Conservation (phyloP, 2,329 filamentous ascomycete genomes). For the Lecanicillium sp. region DNA sequence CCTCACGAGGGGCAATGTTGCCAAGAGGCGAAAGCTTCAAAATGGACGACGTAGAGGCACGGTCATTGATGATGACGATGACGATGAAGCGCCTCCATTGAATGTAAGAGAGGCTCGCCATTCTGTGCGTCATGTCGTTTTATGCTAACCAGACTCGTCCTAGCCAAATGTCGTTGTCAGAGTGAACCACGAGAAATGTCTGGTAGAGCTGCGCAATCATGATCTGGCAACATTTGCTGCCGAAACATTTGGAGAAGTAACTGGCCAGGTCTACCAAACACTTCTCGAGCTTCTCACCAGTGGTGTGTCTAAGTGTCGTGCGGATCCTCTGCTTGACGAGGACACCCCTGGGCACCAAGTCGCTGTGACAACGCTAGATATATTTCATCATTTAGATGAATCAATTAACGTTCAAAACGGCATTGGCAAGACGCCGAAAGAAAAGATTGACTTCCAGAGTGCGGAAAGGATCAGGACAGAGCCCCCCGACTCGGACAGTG, state of each 20-base stretch:
- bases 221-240: constrained; percentile 66
- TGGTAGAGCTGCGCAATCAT: constrained; percentile 73
- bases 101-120: constrained; percentile 35
- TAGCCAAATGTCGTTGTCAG: constrained; percentile 67
- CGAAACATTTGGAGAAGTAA: constrained; percentile 62
- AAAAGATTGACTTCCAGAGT: constrained; percentile 36
- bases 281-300: constrained; percentile 64
- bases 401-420: constrained; percentile 45
- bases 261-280: constrained; percentile 68
- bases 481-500: constrained; percentile 15
- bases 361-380: constrained; percentile 43
- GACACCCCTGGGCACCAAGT: constrained; percentile 20
- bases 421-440: constrained; percentile 45
- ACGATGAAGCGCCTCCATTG: constrained; percentile 36
- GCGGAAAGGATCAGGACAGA: constrained; percentile 40
- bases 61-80: constrained; percentile 25
- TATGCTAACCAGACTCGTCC: constrained; percentile 17
- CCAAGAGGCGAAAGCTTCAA: constrained; percentile 48
- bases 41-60: constrained; percentile 29
- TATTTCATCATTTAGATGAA: constrained; percentile 46
- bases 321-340: constrained; percentile 36
- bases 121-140: too few species aligned
- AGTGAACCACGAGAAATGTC: constrained; percentile 78
- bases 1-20: constrained; percentile 25
- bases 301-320: constrained; percentile 58